Conservation (phyloP, 2,329 filamentous ascomycete species). For the Metarhizium robertsii region DNA sequence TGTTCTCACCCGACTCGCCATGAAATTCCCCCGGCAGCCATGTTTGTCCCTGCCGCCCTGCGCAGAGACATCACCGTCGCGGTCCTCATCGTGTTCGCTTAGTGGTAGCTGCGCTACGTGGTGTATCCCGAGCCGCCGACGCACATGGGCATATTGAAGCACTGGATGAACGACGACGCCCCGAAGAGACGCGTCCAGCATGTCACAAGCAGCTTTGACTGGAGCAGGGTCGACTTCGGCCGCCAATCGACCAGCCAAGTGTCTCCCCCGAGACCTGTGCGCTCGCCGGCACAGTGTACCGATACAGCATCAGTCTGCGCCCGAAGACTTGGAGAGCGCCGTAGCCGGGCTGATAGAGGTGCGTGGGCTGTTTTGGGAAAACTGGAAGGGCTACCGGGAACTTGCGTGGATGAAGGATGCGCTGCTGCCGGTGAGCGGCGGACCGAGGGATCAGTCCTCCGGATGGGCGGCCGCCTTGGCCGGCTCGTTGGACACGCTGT, state of each 20-base stretch:
- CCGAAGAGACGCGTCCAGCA: background rate
- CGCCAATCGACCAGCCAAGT: background rate
- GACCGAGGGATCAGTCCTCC: constrained; percentile 18
- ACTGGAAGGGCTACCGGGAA: constrained; percentile 45
- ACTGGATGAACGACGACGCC: background rate
- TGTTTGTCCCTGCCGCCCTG: background rate
- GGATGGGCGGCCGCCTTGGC: too few species aligned
- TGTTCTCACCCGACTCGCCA: too few species aligned
- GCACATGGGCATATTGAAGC: background rate
- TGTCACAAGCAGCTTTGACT: background rate
- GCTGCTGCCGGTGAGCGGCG: constrained; percentile 45
- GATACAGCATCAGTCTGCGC: background rate
- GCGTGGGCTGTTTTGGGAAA: constrained; percentile 22
- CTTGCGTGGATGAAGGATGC: constrained; percentile 55
- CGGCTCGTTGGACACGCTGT: too few species aligned
- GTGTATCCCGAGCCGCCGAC: background rate
- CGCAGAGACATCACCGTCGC: background rate
- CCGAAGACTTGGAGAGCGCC: background rate
- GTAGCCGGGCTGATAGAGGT: constrained; percentile 13
- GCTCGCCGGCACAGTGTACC: background rate
- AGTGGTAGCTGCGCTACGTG: background rate
- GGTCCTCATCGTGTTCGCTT: background rate
- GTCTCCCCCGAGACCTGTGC: background rate
- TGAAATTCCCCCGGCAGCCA: background rate
- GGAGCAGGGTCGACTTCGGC: background rate